These are phyloP conservation scores for Discostella stelligeroides DNA, from an alignment of 108 stramenopile genomes.

Conservation along the genomic window DNA sequence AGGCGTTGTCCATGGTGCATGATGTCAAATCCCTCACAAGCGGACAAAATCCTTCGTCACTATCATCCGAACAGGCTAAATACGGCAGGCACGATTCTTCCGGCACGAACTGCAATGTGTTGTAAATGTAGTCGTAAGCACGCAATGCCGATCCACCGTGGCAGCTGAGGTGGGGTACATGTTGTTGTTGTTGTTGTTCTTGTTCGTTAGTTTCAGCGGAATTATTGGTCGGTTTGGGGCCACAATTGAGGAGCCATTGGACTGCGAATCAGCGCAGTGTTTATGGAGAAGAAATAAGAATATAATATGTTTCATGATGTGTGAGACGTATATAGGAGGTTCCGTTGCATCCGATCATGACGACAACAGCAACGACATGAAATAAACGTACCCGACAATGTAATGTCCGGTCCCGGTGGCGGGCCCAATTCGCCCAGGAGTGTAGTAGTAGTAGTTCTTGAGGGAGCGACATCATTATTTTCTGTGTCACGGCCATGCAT, in stretches of 20 bases:
- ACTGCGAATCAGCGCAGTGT: conserved; percentile 7
- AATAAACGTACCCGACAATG: conserved; percentile 17
- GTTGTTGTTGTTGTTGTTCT: neutral
- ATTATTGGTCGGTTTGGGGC: neutral
- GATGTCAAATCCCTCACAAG: conserved; percentile 59
- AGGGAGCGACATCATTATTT: too few relatives aligned
- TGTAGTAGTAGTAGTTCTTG: neutral
- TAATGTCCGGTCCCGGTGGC: conserved; percentile 44
- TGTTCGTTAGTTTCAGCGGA: neutral
- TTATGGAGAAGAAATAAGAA: too few relatives aligned
- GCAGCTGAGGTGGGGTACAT: conserved; percentile 44
- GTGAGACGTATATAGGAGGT: too few relatives aligned
- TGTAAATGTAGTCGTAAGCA: conserved; percentile 71
- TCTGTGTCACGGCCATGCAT: too few relatives aligned
- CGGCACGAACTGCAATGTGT: conserved; percentile 53
- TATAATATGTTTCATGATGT: too few relatives aligned
- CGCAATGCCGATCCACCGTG: conserved; percentile 65
- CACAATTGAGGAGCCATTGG: conserved; percentile 64
- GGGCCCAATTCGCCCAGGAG: conserved; percentile 36
- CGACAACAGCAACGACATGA: too few relatives aligned
- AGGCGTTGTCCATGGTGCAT: conserved; percentile 74
- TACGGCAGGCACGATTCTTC: conserved; percentile 87
- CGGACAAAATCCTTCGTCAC: conserved; percentile 77
- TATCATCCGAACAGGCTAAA: conserved; percentile 82
- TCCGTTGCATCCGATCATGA: too few relatives aligned